These are phyloP conservation scores for Reticulascus tulasneorum DNA, from an alignment of 2,329 filamentous ascomycete species.

Conservation along the genomic window DNA sequence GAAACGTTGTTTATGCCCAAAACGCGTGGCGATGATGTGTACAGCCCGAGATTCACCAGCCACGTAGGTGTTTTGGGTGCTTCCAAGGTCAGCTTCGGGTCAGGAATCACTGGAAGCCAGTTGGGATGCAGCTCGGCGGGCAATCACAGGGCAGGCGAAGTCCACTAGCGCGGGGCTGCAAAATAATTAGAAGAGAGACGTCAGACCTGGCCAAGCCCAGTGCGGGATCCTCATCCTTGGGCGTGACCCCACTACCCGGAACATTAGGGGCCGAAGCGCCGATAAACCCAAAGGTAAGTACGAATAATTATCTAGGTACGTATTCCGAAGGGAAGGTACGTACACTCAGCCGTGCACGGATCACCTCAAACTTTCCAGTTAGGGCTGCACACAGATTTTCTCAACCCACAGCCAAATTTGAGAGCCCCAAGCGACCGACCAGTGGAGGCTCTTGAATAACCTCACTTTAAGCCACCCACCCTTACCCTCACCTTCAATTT, in stretches of 20 bases:
- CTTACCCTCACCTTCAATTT: slow-evolving; percentile 29
- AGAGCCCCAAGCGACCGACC: slow-evolving; percentile 1
- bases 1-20: no score
- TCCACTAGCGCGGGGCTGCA: slow-evolving; percentile 14
- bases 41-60: no score
- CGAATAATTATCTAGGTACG: no score
- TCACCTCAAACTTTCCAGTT: slow-evolving; percentile 3
- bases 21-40: no score
- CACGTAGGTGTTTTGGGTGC: slow-evolving; percentile 2
- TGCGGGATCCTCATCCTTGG: no score
- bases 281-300: no score
- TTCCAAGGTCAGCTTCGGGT: slow-evolving; percentile 4
- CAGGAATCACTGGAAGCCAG: slow-evolving; percentile 3
- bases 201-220: no score
- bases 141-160: slow-evolving; percentile 5
- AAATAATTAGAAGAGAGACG: no score
- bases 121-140: not conserved
- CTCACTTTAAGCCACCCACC: slow-evolving; percentile 16
- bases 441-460: slow-evolving; percentile 8
- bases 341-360: slow-evolving; percentile 5
- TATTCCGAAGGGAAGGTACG: no score
- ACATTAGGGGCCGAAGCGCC: no score
- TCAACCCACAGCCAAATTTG: slow-evolving; percentile 5
- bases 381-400: slow-evolving; percentile 6
- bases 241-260: no score